phyloP scores from a whole-genome alignment of 192 early-diverging fungal genomes.

The Linnemannia zychae region DNA sequence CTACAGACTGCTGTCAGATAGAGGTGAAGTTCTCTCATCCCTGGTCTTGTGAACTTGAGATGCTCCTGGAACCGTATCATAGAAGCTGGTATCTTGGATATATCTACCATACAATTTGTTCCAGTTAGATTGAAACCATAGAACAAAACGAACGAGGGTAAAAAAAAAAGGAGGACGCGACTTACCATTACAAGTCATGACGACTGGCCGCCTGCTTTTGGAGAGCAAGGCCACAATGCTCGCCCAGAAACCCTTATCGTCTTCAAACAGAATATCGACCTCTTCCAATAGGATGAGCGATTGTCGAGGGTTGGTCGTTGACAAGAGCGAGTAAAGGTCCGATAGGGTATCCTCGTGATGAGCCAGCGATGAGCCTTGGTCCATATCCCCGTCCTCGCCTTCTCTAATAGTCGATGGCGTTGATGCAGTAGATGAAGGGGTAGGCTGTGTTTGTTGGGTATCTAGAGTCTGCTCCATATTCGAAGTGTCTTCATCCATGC shows the following conservation, averaged over 20 bases:
- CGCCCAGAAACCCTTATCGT: conserved; percentile 85
- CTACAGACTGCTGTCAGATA: conserved; percentile 35
- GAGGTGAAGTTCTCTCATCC: conserved; percentile 29
- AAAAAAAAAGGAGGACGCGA: too few species aligned
- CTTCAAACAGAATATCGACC: conserved; percentile 84
- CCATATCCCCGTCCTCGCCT: neutral
- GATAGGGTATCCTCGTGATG: conserved; percentile 45
- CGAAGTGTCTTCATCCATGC: conserved; percentile 1
- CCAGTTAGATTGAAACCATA: neutral
- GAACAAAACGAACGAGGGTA: neutral
- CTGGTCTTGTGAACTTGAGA: conserved; percentile 32
- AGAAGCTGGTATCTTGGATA: conserved; percentile 33
- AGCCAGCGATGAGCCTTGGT: neutral
- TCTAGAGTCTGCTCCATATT: neutral
- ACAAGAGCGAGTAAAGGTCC: conserved; percentile 45
- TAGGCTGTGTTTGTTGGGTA: neutral
- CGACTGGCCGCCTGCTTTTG: conserved; percentile 82
- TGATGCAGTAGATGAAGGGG: neutral
- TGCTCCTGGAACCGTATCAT: conserved; percentile 48
- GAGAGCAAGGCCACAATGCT: conserved; percentile 76
- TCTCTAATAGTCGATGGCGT: neutral
- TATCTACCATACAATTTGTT: conserved; percentile 14
- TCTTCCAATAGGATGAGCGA: conserved; percentile 88
- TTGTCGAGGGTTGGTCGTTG: conserved; percentile 60
- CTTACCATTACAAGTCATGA: conserved; percentile 84